Percentiles rank a stretch among this genome's conserved stretches.
phyloP scores from a whole-genome alignment of 352 stramenopile genomes.

The Elongisporangium undulatum region DNA sequence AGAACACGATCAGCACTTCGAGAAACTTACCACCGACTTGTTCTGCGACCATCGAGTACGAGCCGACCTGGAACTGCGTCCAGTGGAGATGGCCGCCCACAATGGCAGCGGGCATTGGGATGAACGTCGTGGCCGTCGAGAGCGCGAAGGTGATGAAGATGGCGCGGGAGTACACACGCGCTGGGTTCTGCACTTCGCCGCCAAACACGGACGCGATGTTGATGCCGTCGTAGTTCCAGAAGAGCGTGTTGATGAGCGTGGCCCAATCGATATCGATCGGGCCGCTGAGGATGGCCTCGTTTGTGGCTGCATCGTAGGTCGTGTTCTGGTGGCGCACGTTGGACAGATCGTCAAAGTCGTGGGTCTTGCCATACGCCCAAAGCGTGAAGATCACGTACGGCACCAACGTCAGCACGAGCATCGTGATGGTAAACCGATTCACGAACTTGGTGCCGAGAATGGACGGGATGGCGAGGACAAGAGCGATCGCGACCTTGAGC shows the following conservation, averaged over 20 bases:
- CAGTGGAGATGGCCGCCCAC: constrained; percentile 63
- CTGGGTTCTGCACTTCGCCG: constrained; percentile 81
- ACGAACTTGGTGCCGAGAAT: constrained; percentile 14
- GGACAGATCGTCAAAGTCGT: constrained; percentile 84
- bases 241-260: constrained; percentile 89
- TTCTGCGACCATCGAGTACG: constrained; percentile 81
- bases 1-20: constrained; percentile 76
- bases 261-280: constrained; percentile 49
- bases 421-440: constrained; percentile 6
- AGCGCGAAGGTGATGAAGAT: constrained; percentile 21
- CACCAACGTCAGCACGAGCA: constrained; percentile 24
- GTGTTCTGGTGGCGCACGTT: constrained; percentile 60
- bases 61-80: constrained; percentile 82
- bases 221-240: constrained; percentile 94
- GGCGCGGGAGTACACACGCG: constrained; percentile 52
- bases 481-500: constrained; percentile 18
- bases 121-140: constrained; percentile 23
- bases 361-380: constrained; percentile 15
- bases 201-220: constrained; percentile 84
- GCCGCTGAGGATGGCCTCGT: constrained; percentile 11
- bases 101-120: constrained; percentile 81
- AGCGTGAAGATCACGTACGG: constrained; percentile 73
- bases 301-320: constrained; percentile 6
- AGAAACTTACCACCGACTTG: constrained; percentile 82
- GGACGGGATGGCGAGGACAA: constrained; percentile 13